A percentile compares a stretch with the other conserved stretches of the same genome.
Evolutionary conservation across 2,329 filamentous ascomycete genomes (phyloP).

Genomic region (Alternaria ethzedia): DNA sequence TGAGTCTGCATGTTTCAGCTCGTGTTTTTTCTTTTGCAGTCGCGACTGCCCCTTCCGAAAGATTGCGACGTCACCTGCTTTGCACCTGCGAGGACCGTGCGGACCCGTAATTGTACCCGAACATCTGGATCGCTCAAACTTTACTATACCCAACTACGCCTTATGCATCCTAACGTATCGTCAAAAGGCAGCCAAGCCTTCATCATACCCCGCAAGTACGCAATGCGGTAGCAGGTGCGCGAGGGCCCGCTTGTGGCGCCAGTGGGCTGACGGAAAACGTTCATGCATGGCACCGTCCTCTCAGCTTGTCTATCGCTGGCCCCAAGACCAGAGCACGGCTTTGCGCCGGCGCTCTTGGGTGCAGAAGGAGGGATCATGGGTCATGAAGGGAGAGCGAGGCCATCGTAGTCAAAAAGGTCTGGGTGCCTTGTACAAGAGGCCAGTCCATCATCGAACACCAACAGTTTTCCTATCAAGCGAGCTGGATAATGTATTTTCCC

Average conservation of each 20-base stretch:
- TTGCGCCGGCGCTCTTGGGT: constrained; percentile 22
- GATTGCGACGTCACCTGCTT: constrained; percentile 11
- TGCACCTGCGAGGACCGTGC: constrained; percentile 2
- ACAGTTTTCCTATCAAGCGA: not conserved
- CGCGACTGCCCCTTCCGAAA: not conserved
- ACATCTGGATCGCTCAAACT: constrained; percentile 9
- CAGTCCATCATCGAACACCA: not conserved
- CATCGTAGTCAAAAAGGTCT: constrained; percentile 13
- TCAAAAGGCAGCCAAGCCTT: constrained; percentile 2
- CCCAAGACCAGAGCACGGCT: constrained; percentile 21
- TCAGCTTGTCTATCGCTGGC: constrained; percentile 14
- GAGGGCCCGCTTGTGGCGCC: constrained; percentile 16
- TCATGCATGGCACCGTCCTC: constrained; percentile 22
- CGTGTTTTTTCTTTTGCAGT: constrained; percentile 4
- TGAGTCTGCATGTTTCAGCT: constrained; percentile 14
- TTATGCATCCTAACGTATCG: constrained; percentile 6
- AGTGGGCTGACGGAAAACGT: constrained; percentile 15
- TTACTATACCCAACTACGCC: constrained; percentile 8
- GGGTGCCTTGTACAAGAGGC: constrained; percentile 11
- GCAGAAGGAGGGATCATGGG: constrained; percentile 7
- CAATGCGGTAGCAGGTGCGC: constrained; percentile 15
- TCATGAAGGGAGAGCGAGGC: constrained; percentile 4
- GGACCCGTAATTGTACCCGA: constrained; percentile 4
- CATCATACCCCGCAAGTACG: constrained; percentile 17
- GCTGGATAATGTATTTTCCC: constrained; percentile 20